These are phyloP conservation scores for Chlamydomonas urium DNA, from an alignment of 139 green algal species.

Conservation along the genomic window DNA sequence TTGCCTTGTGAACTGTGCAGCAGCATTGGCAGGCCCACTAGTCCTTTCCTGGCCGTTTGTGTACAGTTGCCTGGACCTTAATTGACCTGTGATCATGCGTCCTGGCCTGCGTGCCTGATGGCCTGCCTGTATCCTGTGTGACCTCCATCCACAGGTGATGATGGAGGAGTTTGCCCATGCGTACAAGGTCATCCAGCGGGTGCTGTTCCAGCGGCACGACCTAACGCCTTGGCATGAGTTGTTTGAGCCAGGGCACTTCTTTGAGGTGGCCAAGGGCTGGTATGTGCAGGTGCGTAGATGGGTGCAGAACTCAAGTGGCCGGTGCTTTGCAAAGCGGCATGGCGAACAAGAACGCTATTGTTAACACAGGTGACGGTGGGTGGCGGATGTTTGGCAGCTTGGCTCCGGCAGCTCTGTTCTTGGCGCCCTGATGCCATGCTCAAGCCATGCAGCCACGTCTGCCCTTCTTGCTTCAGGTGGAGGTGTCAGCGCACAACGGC, in stretches of 20 bases:
- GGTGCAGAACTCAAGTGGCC: neutral
- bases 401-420: neutral
- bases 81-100: too few relatives aligned
- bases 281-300: constrained; percentile 14
- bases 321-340: neutral
- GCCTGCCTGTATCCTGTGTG: too few relatives aligned
- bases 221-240: constrained; percentile 42
- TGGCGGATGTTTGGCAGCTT: too few relatives aligned
- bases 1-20: too few relatives aligned
- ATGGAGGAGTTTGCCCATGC: constrained; percentile 56
- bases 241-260: constrained; percentile 72
- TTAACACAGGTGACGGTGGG: too few relatives aligned
- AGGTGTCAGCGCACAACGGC: constrained; percentile 65
- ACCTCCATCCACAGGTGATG: constrained; percentile 29
- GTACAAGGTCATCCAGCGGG: constrained; percentile 42
- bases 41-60: too few relatives aligned
- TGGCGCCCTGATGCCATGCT: neutral
- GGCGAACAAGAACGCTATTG: too few relatives aligned
- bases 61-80: too few relatives aligned
- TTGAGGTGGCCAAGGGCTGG: constrained; percentile 29
- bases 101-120: too few relatives aligned
- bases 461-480: constrained; percentile 48
- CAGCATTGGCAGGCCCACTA: too few relatives aligned
- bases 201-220: constrained; percentile 17
- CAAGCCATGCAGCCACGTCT: neutral